A percentile compares a stretch with the other conserved stretches of the same genome.
phyloP scores from a whole-genome alignment of 2,329 filamentous ascomycete species.

The Fusarium redolens region DNA sequence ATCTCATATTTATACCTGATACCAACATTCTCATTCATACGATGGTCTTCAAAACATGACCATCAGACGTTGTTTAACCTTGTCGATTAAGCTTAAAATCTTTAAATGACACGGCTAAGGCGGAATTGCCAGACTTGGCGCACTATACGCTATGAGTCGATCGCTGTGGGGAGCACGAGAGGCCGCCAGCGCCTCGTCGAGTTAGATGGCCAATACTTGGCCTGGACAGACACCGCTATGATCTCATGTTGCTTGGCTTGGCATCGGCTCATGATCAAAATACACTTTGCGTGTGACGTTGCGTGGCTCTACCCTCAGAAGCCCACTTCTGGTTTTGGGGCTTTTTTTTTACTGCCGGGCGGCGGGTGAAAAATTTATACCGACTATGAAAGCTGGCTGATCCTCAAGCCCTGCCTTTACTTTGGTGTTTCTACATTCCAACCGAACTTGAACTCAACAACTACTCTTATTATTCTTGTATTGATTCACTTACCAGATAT shows the following conservation, averaged over 20 bases:
- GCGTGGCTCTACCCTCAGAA: slow-evolving; percentile 35
- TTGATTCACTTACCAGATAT: neutral
- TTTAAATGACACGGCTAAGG: slow-evolving; percentile 13
- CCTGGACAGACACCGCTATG: slow-evolving; percentile 8
- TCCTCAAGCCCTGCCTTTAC: neutral
- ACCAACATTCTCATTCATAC: neutral
- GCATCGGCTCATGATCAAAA: slow-evolving; percentile 33
- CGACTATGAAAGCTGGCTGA: slow-evolving; percentile 12
- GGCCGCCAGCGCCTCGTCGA: slow-evolving; percentile 23
- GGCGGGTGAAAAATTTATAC: slow-evolving; percentile 12
- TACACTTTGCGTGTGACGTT: slow-evolving; percentile 27
- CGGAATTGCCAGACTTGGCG: slow-evolving; percentile 24
- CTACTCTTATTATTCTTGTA: neutral
- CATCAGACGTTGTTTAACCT: slow-evolving; percentile 18
- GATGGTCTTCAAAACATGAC: neutral
- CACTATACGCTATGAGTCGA: neutral
- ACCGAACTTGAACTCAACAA: neutral
- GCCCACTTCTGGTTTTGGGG: slow-evolving; percentile 16
- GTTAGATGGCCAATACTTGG: slow-evolving; percentile 6
- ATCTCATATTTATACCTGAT: neutral
- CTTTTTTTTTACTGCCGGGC: slow-evolving; percentile 3
- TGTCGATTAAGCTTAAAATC: slow-evolving; percentile 28
- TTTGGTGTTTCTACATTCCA: neutral
- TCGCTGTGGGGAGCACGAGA: slow-evolving; percentile 15
- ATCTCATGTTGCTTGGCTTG: slow-evolving; percentile 30